Evolutionary conservation across 129 eudicot genomes (phyloP), one percentile per base, ranked within the genome.

Genomic region (Saposhnikovia divaricata): DNA sequence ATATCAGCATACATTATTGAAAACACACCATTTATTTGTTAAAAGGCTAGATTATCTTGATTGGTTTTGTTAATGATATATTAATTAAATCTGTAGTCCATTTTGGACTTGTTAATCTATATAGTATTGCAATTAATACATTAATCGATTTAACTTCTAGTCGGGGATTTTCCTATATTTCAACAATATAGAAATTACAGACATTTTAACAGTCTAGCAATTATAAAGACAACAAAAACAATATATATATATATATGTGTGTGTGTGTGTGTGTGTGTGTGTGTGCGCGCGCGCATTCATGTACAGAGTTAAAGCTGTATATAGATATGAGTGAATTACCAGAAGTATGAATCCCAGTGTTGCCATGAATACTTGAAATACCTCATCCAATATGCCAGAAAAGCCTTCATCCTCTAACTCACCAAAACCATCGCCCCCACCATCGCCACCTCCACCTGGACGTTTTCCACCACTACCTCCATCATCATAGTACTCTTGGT

Each of bases 401-500:
- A 82, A 77, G 59, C 85, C 88, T 79, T 84, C 92, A 72, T 88
- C 97, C n/a, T 86, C 92, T 28, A 87, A 50, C 77, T 80, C 93
- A 79, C 92, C 92, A 81, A 71, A 80, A 48, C 86, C 86, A 46
- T 83, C 85, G 31, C 87, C 86, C 10, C 85, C 91, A 28, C 85
- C 82, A 23, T 78, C 81, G 3, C 85, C 85, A 34, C 88, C 90
- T 6, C 88, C 87, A 12, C 89, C 88, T 10, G 79, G 76, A 80
- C 77, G 73, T 43, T 81, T 71, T 70, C 88, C 88, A 66, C 85
- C 93, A 34, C 84, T 70, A 16, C 85, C 85, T 50, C 90, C 92
- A 23, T 77, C 96, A 42, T 90, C 98, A 81, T 82, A 87, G 84
- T 78, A 91, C 66, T 91, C 97, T 78, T 81, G 51, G 71, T 87